Conservation (phyloP, 768 basidiomycete genomes). For the Melanogaster broomeanus region DNA sequence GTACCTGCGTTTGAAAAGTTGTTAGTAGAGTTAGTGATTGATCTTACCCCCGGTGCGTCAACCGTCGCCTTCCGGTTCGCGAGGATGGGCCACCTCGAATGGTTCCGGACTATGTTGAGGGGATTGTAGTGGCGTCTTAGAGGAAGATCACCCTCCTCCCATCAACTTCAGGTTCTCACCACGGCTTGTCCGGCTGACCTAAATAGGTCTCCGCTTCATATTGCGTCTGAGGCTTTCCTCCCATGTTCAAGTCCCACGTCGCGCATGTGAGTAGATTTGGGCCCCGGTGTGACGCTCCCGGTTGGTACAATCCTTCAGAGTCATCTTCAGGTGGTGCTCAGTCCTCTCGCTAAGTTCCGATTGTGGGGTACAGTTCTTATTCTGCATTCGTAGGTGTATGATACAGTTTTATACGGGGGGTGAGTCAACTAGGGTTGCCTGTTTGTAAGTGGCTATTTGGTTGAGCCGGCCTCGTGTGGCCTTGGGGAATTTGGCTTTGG, state of each 20-base stretch:
- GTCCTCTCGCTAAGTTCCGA: background rate
- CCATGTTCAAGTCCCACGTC: too few species aligned
- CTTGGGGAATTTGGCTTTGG: too few species aligned
- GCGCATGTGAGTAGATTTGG: background rate
- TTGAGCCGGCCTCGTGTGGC: too few species aligned
- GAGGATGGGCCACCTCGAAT: background rate
- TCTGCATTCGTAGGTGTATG: too few species aligned
- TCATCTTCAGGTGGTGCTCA: background rate
- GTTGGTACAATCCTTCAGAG: background rate
- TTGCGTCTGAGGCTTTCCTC: constrained; percentile 1
- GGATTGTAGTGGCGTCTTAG: background rate
- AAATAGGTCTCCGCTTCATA: constrained; percentile 1
- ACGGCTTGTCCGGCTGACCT: background rate
- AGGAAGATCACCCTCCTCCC: background rate
- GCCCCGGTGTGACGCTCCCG: background rate
- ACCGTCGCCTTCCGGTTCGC: background rate
- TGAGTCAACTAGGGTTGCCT: too few species aligned
- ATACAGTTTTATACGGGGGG: too few species aligned
- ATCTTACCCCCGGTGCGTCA: background rate
- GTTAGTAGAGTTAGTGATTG: background rate
- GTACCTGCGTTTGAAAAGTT: background rate
- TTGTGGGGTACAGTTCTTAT: too few species aligned
- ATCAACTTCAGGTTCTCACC: constrained; percentile 1
- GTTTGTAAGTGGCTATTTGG: too few species aligned
- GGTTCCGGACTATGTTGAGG: background rate